These are phyloP conservation scores for Ascobolus immersus DNA, from an alignment of 495 filamentous ascomycete species.

Conservation along the genomic window DNA sequence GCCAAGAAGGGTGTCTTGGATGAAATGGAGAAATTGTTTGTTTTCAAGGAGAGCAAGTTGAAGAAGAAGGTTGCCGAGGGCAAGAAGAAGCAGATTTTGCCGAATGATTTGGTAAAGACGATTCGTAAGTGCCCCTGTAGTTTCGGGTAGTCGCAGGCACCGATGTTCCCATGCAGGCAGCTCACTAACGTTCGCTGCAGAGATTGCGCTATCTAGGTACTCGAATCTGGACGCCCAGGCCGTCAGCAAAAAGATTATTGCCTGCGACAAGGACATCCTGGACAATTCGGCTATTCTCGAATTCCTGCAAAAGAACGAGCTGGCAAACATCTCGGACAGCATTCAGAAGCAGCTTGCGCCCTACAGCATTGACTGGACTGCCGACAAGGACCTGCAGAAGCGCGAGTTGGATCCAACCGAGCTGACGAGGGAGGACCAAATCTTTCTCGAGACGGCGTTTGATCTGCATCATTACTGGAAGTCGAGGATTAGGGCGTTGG, in stretches of 20 bases:
- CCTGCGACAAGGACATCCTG: slow-evolving; percentile 74
- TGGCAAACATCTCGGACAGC: slow-evolving; percentile 80
- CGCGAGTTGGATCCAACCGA: slow-evolving; percentile 73
- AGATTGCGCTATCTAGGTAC: slow-evolving; percentile 81
- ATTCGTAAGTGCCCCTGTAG: slow-evolving; percentile 40
- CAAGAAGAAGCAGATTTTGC: slow-evolving; percentile 94
- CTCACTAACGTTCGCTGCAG: slow-evolving; percentile 17
- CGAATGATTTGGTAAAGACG: slow-evolving; percentile 65
- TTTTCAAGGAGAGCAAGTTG: slow-evolving; percentile 89
- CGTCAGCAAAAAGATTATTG: slow-evolving; percentile 75
- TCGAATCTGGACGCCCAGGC: slow-evolving; percentile 55
- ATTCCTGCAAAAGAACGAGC: slow-evolving; percentile 72
- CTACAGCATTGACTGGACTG: slow-evolving; percentile 91
- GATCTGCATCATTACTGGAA: slow-evolving; percentile 99
- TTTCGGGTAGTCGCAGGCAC: not conserved
- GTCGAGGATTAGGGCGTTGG: slow-evolving; percentile 72
- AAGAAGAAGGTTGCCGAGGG: slow-evolving; percentile 49
- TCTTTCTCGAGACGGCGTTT: slow-evolving; percentile 77
- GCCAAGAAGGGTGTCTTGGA: slow-evolving; percentile 82
- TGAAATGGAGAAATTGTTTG: slow-evolving; percentile 88
- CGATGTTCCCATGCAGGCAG: not conserved
- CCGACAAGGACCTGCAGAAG: slow-evolving; percentile 48
- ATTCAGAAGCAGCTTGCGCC: slow-evolving; percentile 73
- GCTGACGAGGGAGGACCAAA: slow-evolving; percentile 80
- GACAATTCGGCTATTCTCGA: slow-evolving; percentile 95